Evolutionary conservation across 208 protist species (phyloP).

Genomic region (Trypanosomatidae sp.): DNA sequence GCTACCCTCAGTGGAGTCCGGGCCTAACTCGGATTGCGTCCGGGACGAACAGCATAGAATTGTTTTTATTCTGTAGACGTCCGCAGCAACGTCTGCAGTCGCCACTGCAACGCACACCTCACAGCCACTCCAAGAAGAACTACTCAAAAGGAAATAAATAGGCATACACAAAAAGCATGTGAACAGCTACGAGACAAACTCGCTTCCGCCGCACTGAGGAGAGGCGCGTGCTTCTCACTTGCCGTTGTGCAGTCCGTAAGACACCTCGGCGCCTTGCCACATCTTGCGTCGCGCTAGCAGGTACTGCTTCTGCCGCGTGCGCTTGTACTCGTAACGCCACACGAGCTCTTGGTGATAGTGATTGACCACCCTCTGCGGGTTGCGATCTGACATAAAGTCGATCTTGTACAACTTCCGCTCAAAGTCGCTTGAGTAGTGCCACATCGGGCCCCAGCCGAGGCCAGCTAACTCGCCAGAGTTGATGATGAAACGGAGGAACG

Average conservation of each 20-base stretch:
- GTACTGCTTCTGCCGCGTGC: constrained; percentile 90
- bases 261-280: constrained; percentile 14
- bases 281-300: constrained; percentile 54
- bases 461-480: constrained; percentile 91
- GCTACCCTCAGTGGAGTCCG: background rate
- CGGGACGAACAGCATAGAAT: background rate
- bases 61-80: background rate
- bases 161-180: background rate
- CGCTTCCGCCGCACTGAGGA: background rate
- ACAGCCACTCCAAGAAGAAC: constrained; percentile 5
- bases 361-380: constrained; percentile 89
- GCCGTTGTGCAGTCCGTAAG: background rate
- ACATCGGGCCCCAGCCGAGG: constrained; percentile 92
- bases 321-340: constrained; percentile 89
- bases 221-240: background rate
- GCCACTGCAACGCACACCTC: constrained; percentile 3
- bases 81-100: background rate
- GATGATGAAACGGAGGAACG: constrained; percentile 85
- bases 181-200: background rate
- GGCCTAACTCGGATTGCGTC: background rate
- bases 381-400: constrained; percentile 86
- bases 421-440: constrained; percentile 91
- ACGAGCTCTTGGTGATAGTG: constrained; percentile 93
- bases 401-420: constrained; percentile 94
- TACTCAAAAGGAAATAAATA: background rate